A percentile compares a stretch with the other conserved stretches of the same genome.
Conservation (phyloP, 2,329 filamentous ascomycete species). For the Trichoderma endophyticum region DNA sequence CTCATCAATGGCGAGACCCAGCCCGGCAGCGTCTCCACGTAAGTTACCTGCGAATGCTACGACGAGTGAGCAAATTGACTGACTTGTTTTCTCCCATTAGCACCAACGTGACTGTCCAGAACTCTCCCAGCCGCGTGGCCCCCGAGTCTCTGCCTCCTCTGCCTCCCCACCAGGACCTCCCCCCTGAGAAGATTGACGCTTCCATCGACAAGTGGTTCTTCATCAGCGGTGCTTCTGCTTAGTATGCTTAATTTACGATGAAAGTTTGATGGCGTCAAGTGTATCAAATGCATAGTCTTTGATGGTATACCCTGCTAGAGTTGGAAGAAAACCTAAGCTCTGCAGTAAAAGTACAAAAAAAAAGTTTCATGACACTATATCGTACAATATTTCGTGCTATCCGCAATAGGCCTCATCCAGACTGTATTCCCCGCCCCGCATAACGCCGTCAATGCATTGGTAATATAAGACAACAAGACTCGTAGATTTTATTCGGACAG, state of each 20-base stretch:
- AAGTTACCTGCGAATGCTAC: slow-evolving; percentile 45
- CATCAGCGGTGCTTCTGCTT: slow-evolving; percentile 93
- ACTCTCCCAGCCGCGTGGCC: slow-evolving; percentile 70
- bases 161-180: slow-evolving; percentile 73
- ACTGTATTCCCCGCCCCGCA: slow-evolving; percentile 24
- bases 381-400: slow-evolving; percentile 19
- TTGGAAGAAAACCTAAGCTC: not conserved
- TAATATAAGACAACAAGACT: slow-evolving; percentile 20
- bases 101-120: slow-evolving; percentile 72
- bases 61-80: not conserved
- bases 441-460: slow-evolving; percentile 35
- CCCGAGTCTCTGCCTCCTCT: slow-evolving; percentile 71
- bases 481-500: slow-evolving; percentile 49
- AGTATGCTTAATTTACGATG: slow-evolving; percentile 34
- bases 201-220: slow-evolving; percentile 99
- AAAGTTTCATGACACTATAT: slow-evolving; percentile 24
- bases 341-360: slow-evolving; percentile 28
- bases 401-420: not conserved
- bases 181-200: slow-evolving; percentile 84
- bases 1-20: slow-evolving; percentile 86
- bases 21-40: slow-evolving; percentile 77
- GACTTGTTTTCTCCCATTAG: slow-evolving; percentile 42
- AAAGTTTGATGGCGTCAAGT: not conserved
- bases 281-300: slow-evolving; percentile 11
- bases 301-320: slow-evolving; percentile 20